Conservation (phyloP, 495 filamentous ascomycete genomes). For the Trichoderma gamsii region DNA sequence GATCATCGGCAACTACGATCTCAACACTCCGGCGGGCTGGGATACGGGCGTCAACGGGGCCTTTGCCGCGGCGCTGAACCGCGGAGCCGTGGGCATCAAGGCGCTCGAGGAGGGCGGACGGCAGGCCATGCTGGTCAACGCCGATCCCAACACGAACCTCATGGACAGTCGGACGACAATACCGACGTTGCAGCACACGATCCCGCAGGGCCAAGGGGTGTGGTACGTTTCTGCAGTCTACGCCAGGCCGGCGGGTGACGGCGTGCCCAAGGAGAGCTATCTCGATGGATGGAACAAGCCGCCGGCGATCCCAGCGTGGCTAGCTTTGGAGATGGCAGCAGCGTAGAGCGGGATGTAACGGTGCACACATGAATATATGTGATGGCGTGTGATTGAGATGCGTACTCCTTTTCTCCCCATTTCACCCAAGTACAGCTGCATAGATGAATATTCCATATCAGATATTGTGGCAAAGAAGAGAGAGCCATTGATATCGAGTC, state of each 20-base stretch:
- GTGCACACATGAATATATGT: neutral
- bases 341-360: neutral
- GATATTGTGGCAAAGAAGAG: neutral
- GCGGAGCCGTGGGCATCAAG: conserved; percentile 64
- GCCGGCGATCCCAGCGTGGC: conserved; percentile 50
- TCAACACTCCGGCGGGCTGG: conserved; percentile 52
- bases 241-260: conserved; percentile 41
- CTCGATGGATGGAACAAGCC: conserved; percentile 49
- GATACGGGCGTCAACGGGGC: conserved; percentile 45
- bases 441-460: neutral
- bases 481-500: neutral
- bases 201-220: conserved; percentile 38
- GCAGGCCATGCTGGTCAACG: conserved; percentile 48
- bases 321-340: conserved; percentile 30
- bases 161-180: conserved; percentile 63
- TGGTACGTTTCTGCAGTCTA: conserved; percentile 49
- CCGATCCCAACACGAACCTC: conserved; percentile 73
- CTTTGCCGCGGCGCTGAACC: conserved; percentile 50
- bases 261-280: conserved; percentile 32
- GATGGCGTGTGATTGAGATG: neutral
- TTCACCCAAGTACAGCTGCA: neutral
- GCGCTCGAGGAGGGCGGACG: conserved; percentile 42
- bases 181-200: conserved; percentile 54
- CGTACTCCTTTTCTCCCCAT: neutral
- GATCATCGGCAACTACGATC: conserved; percentile 52